Base-by-base conservation (phyloP, 2,329 filamentous ascomycete genomes). In the Trichoderma lentiforme region DNA sequence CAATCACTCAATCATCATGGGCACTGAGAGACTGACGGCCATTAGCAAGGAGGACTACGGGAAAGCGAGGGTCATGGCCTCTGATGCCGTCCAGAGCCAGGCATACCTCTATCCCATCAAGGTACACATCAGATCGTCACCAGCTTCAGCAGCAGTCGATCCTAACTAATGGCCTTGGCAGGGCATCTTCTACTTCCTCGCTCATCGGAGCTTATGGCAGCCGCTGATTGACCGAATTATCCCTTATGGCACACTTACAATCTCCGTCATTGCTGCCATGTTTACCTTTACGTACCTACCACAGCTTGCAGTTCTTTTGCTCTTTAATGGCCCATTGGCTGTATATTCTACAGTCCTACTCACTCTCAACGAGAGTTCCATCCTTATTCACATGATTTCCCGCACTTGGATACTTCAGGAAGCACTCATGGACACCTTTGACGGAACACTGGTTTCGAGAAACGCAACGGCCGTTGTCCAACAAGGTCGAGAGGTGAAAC, bases 91-190 rank as follows among this genome's bases (percentile, higher is more conserved):
- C 66, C 89, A 86, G 76, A 97, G 94, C 74, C 89, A 90, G 64
- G 89, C 94, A 28, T 97, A 96, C 79, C 82, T 97, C 74, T 98
- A 97, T 82, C 95, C 95, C 30, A 86, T 98, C 82, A 94, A 88
- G 84, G 86, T 87, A 79, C 47, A 24, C 18, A 47, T 43, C 51
- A 18, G 67, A 28, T 66, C n/a, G 21, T 6, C 32, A 9, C 14
- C 36, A 36, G 11, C 28, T 47, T 61, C 26, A 4, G 15, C 12
- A 15, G 39, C 15, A n/a, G 9, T 21, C 14, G 4, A 4, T 1
- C 43, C 34, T 30, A 56, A 56, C 57, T 39, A 14, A 12, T 34
- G 26, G n/a, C 8, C 11, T 24, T 14, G n/a, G n/a, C 76, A 88
- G 86, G 89, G 89, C 3, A 87, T 91, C 67, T 76, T 86, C 77